Conservation (phyloP, 192 early-diverging fungal species). For the Paraglomus brasilianum region DNA sequence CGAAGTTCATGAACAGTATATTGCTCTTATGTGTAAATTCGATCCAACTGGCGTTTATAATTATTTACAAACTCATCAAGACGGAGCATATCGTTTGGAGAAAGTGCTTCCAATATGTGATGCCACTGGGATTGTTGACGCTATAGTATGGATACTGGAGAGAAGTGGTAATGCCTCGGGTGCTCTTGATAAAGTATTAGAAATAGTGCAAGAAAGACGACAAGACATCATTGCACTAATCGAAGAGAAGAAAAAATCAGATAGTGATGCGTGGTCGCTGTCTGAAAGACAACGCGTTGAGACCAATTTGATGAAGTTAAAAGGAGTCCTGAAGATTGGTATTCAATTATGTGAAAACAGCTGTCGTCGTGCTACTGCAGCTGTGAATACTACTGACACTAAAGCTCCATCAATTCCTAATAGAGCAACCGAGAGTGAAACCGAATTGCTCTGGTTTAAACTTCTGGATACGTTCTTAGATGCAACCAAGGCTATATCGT, state of each 20-base stretch:
- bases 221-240: constrained; percentile 41
- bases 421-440: constrained; percentile 41
- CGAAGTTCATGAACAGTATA: constrained; percentile 56
- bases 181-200: constrained; percentile 53
- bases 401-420: constrained; percentile 23
- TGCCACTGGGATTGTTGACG: constrained; percentile 51
- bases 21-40: constrained; percentile 56
- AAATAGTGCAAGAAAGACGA: constrained; percentile 52
- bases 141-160: constrained; percentile 63
- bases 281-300: constrained; percentile 49
- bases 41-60: constrained; percentile 61
- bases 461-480: constrained; percentile 58
- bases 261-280: constrained; percentile 45
- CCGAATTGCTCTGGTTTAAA: constrained; percentile 56
- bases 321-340: constrained; percentile 56
- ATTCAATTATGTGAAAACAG: constrained; percentile 57
- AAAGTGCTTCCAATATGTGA: constrained; percentile 50
- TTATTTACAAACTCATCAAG: constrained; percentile 54
- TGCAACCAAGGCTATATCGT: constrained; percentile 49
- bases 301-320: constrained; percentile 49
- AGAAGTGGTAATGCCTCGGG: constrained; percentile 52
- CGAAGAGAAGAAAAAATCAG: constrained; percentile 41
- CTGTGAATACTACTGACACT: constrained; percentile 31
- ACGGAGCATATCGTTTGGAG: constrained; percentile 43
- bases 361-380: constrained; percentile 33